Conservation (phyloP, 2,329 filamentous ascomycete species). For the Davidsoniella eucalypti region DNA sequence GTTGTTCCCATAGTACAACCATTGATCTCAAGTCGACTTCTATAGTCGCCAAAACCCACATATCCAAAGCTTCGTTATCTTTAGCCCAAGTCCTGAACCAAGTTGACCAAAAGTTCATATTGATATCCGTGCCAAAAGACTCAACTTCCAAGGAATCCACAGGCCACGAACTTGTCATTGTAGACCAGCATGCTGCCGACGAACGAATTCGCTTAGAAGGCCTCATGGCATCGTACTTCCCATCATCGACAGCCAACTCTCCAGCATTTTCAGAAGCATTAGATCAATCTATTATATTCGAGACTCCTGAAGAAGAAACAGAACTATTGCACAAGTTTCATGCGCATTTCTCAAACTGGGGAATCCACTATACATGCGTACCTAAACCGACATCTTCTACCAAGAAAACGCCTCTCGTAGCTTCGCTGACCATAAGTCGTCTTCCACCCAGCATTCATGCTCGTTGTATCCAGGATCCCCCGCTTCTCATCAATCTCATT, state of each 20-base stretch:
- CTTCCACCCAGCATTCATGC: conserved; percentile 61
- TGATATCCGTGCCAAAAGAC: conserved; percentile 33
- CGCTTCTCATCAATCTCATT: conserved; percentile 55
- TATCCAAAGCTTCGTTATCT: conserved; percentile 47
- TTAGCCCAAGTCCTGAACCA: conserved; percentile 57
- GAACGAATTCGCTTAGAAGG: conserved; percentile 68
- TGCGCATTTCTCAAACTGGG: conserved; percentile 54
- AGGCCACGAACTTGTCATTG: conserved; percentile 32
- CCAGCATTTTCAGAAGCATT: conserved; percentile 23
- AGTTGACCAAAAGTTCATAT: conserved; percentile 78
- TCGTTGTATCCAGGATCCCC: conserved; percentile 56
- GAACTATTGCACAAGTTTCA: conserved; percentile 37
- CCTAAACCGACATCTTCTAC: not conserved
- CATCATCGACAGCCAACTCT: not conserved
- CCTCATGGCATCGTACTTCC: conserved; percentile 43
- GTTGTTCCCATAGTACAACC: too few species aligned
- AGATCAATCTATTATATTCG: conserved; percentile 43
- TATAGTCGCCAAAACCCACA: conserved; percentile 19
- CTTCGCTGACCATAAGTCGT: conserved; percentile 31
- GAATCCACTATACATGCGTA: conserved; percentile 37
- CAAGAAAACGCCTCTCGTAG: conserved; percentile 3
- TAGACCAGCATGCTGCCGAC: conserved; percentile 92
- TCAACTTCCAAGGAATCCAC: too few species aligned
- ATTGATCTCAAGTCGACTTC: conserved; percentile 4
- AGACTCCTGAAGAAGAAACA: conserved; percentile 44